Conservation (phyloP, 2,329 filamentous ascomycete genomes). For the Epichloe uncinata region DNA sequence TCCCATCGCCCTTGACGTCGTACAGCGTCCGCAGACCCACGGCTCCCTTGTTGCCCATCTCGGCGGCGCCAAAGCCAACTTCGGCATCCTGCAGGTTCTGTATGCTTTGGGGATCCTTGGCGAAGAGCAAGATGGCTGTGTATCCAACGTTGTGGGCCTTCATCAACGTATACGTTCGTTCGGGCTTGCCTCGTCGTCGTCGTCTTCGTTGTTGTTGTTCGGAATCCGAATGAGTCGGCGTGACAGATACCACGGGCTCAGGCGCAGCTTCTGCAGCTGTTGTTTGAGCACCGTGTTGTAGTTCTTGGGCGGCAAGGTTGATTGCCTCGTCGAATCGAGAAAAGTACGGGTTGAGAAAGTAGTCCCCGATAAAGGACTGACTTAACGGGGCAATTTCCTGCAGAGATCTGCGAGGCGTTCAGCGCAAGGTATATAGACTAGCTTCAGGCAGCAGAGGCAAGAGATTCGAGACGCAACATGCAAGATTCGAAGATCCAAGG, state of each 20-base stretch:
- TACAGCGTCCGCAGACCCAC: conserved; percentile 65
- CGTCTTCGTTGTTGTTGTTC: not conserved
- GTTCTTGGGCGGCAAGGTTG: conserved; percentile 46
- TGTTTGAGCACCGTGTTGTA: conserved; percentile 10
- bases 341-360: conserved; percentile 66
- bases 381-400: conserved; percentile 84
- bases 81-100: conserved; percentile 60
- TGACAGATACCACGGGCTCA: conserved; percentile 7
- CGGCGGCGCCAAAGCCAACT: conserved; percentile 69
- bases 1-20: conserved; percentile 13
- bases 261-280: not conserved
- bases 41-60: conserved; percentile 94
- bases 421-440: not conserved
- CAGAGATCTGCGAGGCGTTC: conserved; percentile 43
- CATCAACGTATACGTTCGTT: conserved; percentile 52
- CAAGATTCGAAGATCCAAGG: not conserved
- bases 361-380: conserved; percentile 73
- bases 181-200: conserved; percentile 8
- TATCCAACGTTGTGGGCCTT: conserved; percentile 68
- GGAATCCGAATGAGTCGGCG: conserved; percentile 2
- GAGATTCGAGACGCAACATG: not conserved
- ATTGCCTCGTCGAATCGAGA: conserved; percentile 58
- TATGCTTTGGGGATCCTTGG: conserved; percentile 47
- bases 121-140: conserved; percentile 81
- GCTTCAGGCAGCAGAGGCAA: not conserved